Percentiles rank a stretch among this genome's conserved stretches.
Evolutionary conservation across 768 basidiomycete species (phyloP).

Genomic region (Pleurotus citrinopileatus): DNA sequence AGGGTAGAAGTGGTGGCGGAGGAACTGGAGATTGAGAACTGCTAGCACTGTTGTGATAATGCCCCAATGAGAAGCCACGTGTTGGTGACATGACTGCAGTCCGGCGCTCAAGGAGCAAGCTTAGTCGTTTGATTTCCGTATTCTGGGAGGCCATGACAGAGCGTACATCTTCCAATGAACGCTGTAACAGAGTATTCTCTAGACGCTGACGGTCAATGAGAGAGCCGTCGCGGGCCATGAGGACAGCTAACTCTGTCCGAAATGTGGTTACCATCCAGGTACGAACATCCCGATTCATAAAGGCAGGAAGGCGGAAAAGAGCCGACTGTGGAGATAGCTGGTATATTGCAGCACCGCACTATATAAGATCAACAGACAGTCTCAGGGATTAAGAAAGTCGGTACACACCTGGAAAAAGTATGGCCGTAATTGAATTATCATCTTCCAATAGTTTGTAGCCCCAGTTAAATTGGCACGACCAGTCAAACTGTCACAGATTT

Average conservation of each 20-base stretch:
- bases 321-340: slow-evolving; percentile 20
- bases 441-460: slow-evolving; percentile 20
- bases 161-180: slow-evolving; percentile 18
- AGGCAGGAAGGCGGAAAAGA: slow-evolving; percentile 25
- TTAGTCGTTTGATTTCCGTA: slow-evolving; percentile 5
- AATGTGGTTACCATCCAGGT: slow-evolving; percentile 24
- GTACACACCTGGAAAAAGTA: slow-evolving; percentile 20
- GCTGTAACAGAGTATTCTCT: slow-evolving; percentile 18
- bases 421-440: slow-evolving; percentile 19
- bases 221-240: slow-evolving; percentile 18
- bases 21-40: not conserved
- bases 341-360: slow-evolving; percentile 25
- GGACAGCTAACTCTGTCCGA: slow-evolving; percentile 17
- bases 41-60: not conserved
- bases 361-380: not conserved
- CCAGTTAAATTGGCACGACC: slow-evolving; percentile 14
- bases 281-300: slow-evolving; percentile 19
- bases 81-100: slow-evolving; percentile 17
- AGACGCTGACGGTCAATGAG: slow-evolving; percentile 18
- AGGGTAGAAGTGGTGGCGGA: not conserved
- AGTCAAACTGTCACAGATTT: slow-evolving; percentile 4
- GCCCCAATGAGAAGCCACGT: slow-evolving; percentile 11
- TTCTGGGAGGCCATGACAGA: not conserved
- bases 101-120: slow-evolving; percentile 10
- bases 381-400: not conserved